phyloP scores from a whole-genome alignment of 768 basidiomycete genomes.

The Leucocoprinus birnbaumii region DNA sequence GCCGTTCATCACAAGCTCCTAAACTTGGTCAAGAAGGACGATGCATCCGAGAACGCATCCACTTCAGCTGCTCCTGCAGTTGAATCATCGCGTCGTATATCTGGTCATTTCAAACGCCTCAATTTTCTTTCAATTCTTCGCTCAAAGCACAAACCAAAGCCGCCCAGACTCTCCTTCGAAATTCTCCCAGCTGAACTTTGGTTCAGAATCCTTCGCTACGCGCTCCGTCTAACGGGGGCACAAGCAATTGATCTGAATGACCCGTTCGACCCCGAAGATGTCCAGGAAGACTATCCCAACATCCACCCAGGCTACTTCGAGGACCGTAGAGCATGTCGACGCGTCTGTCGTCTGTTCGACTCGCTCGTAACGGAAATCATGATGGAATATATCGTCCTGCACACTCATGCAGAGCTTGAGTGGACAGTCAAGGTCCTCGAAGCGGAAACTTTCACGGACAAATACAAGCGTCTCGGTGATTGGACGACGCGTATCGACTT shows the following conservation, averaged over 20 bases:
- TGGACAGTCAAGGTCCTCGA: conserved; percentile 33
- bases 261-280: conserved; percentile 31
- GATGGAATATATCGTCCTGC: conserved; percentile 38
- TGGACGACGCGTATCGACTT: conserved; percentile 41
- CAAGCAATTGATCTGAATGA: conserved; percentile 32
- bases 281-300: conserved; percentile 26
- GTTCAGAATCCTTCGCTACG: conserved; percentile 33
- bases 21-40: background rate
- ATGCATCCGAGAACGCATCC: background rate
- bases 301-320: conserved; percentile 25
- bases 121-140: background rate
- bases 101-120: background rate
- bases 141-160: conserved; percentile 14
- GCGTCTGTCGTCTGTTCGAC: conserved; percentile 37
- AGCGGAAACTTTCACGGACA: conserved; percentile 17
- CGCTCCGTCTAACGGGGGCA: conserved; percentile 30
- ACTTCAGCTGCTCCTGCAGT: background rate
- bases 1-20: background rate
- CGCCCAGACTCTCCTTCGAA: conserved; percentile 30
- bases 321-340: conserved; percentile 27
- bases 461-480: conserved; percentile 31
- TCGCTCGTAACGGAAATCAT: conserved; percentile 33
- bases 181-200: conserved; percentile 25
- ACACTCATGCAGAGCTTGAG: conserved; percentile 30
- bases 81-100: background rate